A percentile compares a stretch with the other conserved stretches of the same genome.
Conservation (phyloP, 2,329 filamentous ascomycete species). For the Tolypocladium ophioglossoides region DNA sequence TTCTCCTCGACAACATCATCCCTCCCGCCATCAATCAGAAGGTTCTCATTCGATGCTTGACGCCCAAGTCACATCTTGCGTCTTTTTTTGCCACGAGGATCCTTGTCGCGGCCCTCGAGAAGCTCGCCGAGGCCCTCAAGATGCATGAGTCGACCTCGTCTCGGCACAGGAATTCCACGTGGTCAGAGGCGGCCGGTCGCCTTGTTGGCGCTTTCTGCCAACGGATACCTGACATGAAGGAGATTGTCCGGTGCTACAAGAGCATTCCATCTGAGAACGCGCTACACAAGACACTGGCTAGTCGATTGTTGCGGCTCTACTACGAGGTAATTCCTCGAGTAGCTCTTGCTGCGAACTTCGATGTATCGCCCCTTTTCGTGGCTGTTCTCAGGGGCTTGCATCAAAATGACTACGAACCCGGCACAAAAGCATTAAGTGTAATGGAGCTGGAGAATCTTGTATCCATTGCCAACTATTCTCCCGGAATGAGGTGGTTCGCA, state of each 20-base stretch:
- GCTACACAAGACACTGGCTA: constrained; percentile 68
- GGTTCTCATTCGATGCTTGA: constrained; percentile 67
- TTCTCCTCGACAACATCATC: constrained; percentile 77
- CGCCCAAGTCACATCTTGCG: constrained; percentile 66
- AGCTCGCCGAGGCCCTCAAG: constrained; percentile 55
- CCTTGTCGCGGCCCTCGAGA: constrained; percentile 67
- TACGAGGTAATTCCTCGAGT: constrained; percentile 72
- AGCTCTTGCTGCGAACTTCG: constrained; percentile 76
- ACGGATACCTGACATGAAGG: constrained; percentile 71
- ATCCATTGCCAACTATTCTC: constrained; percentile 67
- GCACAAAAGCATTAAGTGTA: constrained; percentile 44
- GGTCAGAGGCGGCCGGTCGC: constrained; percentile 58
- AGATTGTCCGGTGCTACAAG: constrained; percentile 65
- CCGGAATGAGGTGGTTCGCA: constrained; percentile 84
- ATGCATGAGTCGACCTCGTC: constrained; percentile 41
- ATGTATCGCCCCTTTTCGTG: constrained; percentile 69
- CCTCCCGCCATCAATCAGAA: constrained; percentile 75
- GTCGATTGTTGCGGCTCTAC: constrained; percentile 71
- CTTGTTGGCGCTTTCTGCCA: constrained; percentile 67
- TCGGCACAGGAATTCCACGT: constrained; percentile 34
- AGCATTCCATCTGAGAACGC: constrained; percentile 56
- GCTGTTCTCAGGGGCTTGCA: constrained; percentile 55
- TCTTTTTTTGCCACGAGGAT: constrained; percentile 78
- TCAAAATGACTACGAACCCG: constrained; percentile 35
- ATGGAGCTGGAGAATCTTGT: constrained; percentile 76